Base-by-base conservation (phyloP, 2,329 filamentous ascomycete species). In the Aaosphaeria arxii region DNA sequence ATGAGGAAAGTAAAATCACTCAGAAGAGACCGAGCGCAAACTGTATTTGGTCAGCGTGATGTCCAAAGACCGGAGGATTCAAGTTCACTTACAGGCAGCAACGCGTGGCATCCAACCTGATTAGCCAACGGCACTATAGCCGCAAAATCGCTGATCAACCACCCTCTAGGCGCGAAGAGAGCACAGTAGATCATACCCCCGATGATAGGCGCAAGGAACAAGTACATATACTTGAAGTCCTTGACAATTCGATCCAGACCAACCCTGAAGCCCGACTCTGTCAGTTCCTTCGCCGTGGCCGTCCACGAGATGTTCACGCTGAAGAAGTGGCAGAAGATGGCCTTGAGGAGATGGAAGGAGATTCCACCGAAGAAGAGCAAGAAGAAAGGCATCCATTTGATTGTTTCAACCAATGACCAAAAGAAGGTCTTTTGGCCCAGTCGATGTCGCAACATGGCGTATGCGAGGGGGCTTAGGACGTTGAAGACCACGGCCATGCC, bases 281-380 rank as follows among this genome's bases (percentile, higher is more conserved):
- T 86, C 42, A 83, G 83, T 73, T 94, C 89, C 73, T 94, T 94
- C 40, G 85, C 81, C 0, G 89, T 94, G 1, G 88, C 83, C 42
- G 88, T 88, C 88, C 89, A 92, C 4, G 82, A 83, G 85, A 92
- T 92, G 71, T 91, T 80, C 62, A 92, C 83, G 72, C 88, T 85
- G 66, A 92, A 89, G 84, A 91, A 89, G 74, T 94, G 89, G 5
- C 85, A 80, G 43, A 92, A 73, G 42, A 94, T 77, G 5, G 89
- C 88, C 70, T 91, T 86, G 36, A 84, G 88, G 46, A 94, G 82
- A 71, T 92, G 88, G 44, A 92, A 81, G 3, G 85, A 88, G 44
- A 92, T 78, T 36, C 89, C 89, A 43, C 89, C 89, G 28, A 94
- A 77, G 77, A 92, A 94, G 67, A 92, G 85, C 53, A 85, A 84